These are phyloP conservation scores for Rhizopus arrhizus DNA, from an alignment of 371 early-diverging fungal genomes.

Conservation along the genomic window DNA sequence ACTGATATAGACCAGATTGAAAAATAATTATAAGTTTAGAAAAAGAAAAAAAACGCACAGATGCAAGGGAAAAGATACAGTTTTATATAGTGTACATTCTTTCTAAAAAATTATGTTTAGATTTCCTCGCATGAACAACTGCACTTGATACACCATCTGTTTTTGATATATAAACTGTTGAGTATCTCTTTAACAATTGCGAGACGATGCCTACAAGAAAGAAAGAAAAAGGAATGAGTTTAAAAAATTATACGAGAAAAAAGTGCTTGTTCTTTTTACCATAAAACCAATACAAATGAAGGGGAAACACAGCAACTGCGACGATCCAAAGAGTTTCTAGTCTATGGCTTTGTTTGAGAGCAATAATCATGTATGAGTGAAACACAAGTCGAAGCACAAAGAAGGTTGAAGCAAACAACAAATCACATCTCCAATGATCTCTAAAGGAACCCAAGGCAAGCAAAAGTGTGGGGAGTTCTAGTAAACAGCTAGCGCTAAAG, in stretches of 20 bases:
- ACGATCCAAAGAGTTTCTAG: conserved; percentile 22
- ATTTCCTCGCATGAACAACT: conserved; percentile 1
- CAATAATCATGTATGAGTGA: conserved; percentile 46
- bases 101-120: conserved; percentile 24
- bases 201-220: conserved; percentile 1
- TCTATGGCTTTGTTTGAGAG: conserved; percentile 23
- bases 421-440: conserved; percentile 33
- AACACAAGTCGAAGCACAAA: conserved; percentile 41
- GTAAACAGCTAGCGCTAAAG: conserved; percentile 35
- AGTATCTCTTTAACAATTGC: neutral
- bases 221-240: too few species aligned
- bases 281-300: conserved; percentile 53
- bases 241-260: neutral
- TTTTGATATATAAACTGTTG: conserved; percentile 1
- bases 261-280: conserved; percentile 22
- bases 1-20: too few species aligned
- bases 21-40: too few species aligned
- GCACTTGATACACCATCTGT: conserved; percentile 6
- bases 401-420: conserved; percentile 42
- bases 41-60: too few species aligned
- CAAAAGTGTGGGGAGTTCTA: conserved; percentile 46
- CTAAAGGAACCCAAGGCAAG: conserved; percentile 43
- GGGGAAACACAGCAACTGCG: conserved; percentile 32
- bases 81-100: conserved; percentile 27
- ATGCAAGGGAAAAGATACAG: neutral